Conservation (phyloP, 2,329 filamentous ascomycete species). For the Cercospora sp. region DNA sequence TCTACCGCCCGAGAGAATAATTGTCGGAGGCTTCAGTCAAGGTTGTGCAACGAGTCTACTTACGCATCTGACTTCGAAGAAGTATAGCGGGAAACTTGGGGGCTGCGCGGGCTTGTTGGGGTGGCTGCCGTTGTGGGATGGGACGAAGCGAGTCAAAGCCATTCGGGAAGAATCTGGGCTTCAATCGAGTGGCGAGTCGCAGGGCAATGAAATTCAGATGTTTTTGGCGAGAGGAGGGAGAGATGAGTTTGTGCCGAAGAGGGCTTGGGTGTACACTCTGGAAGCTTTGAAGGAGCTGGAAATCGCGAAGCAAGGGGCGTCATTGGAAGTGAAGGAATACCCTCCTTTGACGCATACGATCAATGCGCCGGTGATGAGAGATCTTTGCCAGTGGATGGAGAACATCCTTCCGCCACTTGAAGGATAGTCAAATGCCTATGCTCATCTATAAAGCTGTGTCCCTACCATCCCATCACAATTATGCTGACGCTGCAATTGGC, state of each 20-base stretch:
- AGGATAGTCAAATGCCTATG: background rate
- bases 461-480: background rate
- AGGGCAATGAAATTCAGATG: slow-evolving; percentile 23
- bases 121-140: slow-evolving; percentile 47
- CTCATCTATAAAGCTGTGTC: background rate
- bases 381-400: background rate
- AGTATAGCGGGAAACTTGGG: slow-evolving; percentile 44
- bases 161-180: background rate
- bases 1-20: slow-evolving; percentile 46
- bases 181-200: background rate
- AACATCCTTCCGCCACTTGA: background rate
- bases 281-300: background rate
- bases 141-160: background rate
- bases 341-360: background rate
- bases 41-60: slow-evolving; percentile 51
- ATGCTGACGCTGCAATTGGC: background rate
- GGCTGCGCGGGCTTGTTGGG: slow-evolving; percentile 47
- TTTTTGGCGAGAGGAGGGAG: slow-evolving; percentile 51
- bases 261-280: slow-evolving; percentile 34
- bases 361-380: background rate
- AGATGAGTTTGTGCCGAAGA: slow-evolving; percentile 50
- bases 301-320: background rate
- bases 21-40: slow-evolving; percentile 53
- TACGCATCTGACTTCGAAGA: slow-evolving; percentile 44
- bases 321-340: background rate